Percentiles rank a stretch among this genome's conserved stretches.
phyloP scores from a whole-genome alignment of 495 filamentous ascomycete species.

The Choiromyces venosus region DNA sequence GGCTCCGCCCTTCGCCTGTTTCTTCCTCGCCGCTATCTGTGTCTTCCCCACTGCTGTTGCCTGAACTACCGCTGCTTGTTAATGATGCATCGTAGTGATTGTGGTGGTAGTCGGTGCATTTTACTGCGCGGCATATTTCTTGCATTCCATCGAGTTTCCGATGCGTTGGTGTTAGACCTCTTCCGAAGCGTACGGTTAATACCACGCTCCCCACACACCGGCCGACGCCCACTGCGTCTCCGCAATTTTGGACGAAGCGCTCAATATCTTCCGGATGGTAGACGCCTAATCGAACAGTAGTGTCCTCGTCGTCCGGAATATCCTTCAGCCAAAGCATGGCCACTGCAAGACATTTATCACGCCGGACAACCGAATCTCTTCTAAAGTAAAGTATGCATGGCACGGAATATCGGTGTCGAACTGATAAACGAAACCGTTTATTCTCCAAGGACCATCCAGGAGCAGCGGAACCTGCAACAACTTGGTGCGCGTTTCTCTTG shows the following conservation, averaged over 20 bases:
- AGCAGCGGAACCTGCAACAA: not conserved
- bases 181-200: conserved; percentile 26
- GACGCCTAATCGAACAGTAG: conserved; percentile 51
- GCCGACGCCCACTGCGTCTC: not conserved
- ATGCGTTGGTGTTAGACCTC: conserved; percentile 29
- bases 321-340: conserved; percentile 63
- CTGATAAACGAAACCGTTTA: conserved; percentile 45
- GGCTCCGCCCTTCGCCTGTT: not conserved
- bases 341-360: conserved; percentile 56
- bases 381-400: conserved; percentile 59
- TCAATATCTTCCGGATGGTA: conserved; percentile 42
- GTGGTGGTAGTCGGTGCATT: not conserved
- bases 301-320: conserved; percentile 58
- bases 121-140: not conserved
- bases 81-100: not conserved
- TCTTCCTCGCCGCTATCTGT: conserved; percentile 1
- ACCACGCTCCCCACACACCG: conserved; percentile 21
- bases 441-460: conserved; percentile 23
- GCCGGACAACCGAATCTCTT: conserved; percentile 47
- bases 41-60: conserved; percentile 6
- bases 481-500: conserved; percentile 21
- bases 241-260: conserved; percentile 35
- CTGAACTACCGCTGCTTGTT: not conserved
- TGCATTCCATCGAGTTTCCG: not conserved
- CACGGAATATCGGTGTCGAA: conserved; percentile 57